Percentiles rank a stretch among this genome's conserved stretches.
Conservation (phyloP, 495 filamentous ascomycete species). For the Tricharina praecox region DNA sequence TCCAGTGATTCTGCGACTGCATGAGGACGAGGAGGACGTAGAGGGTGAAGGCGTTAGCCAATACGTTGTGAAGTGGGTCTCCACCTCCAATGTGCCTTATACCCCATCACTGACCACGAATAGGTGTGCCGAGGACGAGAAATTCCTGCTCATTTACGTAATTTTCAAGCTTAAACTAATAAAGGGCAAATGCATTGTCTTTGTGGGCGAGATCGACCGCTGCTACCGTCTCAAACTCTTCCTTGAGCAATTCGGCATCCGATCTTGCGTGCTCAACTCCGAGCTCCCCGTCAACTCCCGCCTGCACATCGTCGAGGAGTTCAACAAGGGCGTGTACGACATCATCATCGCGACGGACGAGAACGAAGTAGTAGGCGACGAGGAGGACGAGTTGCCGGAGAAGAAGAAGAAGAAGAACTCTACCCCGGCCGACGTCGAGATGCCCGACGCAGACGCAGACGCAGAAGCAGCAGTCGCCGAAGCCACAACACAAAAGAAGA, state of each 20-base stretch:
- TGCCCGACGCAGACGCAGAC: slow-evolving; percentile 27
- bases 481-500: too few relatives aligned
- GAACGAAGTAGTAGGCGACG: slow-evolving; percentile 60
- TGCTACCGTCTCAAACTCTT: slow-evolving; percentile 91
- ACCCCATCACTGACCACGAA: slow-evolving; percentile 8
- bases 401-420: slow-evolving; percentile 20
- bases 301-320: slow-evolving; percentile 89
- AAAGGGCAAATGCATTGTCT: slow-evolving; percentile 87
- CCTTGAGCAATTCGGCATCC: slow-evolving; percentile 89
- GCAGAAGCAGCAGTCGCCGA: slow-evolving; percentile 26
- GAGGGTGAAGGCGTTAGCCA: slow-evolving; percentile 60
- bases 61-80: slow-evolving; percentile 58
- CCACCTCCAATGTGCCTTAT: background rate
- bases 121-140: slow-evolving; percentile 86
- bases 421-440: slow-evolving; percentile 11
- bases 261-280: slow-evolving; percentile 85
- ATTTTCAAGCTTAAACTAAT: slow-evolving; percentile 90
- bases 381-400: slow-evolving; percentile 28
- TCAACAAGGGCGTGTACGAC: slow-evolving; percentile 90
- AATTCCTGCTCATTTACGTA: slow-evolving; percentile 82
- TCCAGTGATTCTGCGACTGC: slow-evolving; percentile 57
- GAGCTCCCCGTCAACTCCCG: slow-evolving; percentile 85
- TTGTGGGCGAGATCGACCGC: slow-evolving; percentile 82
- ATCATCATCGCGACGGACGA: slow-evolving; percentile 95
- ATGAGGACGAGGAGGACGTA: slow-evolving; percentile 44